Base-by-base conservation (phyloP, 352 stramenopile species). In the Globisporangium echinulatum region DNA sequence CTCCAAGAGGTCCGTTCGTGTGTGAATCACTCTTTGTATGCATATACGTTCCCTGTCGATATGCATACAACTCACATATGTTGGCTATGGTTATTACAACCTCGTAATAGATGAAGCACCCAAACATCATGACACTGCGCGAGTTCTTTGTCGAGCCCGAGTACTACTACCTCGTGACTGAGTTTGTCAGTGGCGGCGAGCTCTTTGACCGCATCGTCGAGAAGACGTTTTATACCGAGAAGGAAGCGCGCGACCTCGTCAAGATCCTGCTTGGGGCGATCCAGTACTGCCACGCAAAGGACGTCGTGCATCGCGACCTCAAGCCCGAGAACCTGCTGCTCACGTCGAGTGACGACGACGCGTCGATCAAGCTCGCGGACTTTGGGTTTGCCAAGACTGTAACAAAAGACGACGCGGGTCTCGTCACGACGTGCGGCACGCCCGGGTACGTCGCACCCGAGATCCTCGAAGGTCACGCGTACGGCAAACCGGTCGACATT, bases 371-470 rank as follows among this genome's bases (percentile, higher is more conserved):
- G 62, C 54, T 94, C 33, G 83, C 84, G 5, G 85, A 94, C 68
- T 95, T 94, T 74, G 85, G 86, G 3, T 97, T 98, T 61, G 90
- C 92, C 13, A 96, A 96, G 67, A 82, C 92, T 6, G 79, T 92
- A 5, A 73, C 68, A 0, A 85, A 78, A 50, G 79, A 88, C 47
- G 67, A 87, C 47, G 68, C 72, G 0, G 77, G 72, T 4, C 68
- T 94, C 1, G 77, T 79, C 2, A 94, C 85, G 3, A 88, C 80
- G 19, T 94, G 82, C 54, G 85, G 85, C 38, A 94, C 85, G 15
- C 79, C 77, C 1, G 81, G 82, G 0, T 94, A 94, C 63, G 78
- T 92, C 33, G 85, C 85, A 0, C 85, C 85, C 0, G 85, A 94
- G 72, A 94, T 94, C 58, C 70, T 94, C 37, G 71, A 75, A 75